Evolutionary conservation across 1,139 yeast genomes (phyloP).

Genomic region (Saccharomyces hybrid): DNA sequence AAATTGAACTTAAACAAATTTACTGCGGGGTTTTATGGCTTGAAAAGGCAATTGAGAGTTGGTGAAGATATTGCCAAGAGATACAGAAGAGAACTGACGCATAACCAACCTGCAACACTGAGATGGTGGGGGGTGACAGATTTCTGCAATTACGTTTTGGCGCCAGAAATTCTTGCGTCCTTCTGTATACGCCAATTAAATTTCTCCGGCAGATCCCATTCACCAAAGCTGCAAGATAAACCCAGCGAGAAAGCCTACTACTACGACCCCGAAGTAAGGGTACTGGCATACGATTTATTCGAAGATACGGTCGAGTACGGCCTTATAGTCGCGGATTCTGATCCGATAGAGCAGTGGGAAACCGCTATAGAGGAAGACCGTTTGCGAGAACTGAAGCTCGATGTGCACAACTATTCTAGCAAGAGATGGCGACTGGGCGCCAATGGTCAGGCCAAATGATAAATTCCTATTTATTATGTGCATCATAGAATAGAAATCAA

Average conservation of each 20-base stretch:
- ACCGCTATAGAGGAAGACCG: slow-evolving; percentile 5
- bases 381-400: slow-evolving; percentile 1
- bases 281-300: slow-evolving; percentile 41
- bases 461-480: no score
- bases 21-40: slow-evolving; percentile 56
- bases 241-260: neutral
- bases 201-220: slow-evolving; percentile 7
- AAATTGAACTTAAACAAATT: slow-evolving; percentile 41
- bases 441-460: no score
- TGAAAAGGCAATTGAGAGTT: slow-evolving; percentile 47
- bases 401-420: neutral
- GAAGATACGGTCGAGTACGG: slow-evolving; percentile 52
- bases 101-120: slow-evolving; percentile 38
- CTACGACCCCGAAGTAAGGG: slow-evolving; percentile 17
- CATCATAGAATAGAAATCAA: neutral
- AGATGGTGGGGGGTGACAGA: slow-evolving; percentile 54
- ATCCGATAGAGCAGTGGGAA: slow-evolving; percentile 27
- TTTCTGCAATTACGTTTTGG: slow-evolving; percentile 50
- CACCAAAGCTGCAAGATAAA: slow-evolving; percentile 13
- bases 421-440: neutral
- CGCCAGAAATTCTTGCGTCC: slow-evolving; percentile 53
- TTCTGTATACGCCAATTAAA: slow-evolving; percentile 43
- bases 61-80: slow-evolving; percentile 35
- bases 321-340: slow-evolving; percentile 21
- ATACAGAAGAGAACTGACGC: slow-evolving; percentile 30